Evolutionary conservation across 1,284 basidiomycete species (phyloP).

Genomic region (Sphagnurus paluster): DNA sequence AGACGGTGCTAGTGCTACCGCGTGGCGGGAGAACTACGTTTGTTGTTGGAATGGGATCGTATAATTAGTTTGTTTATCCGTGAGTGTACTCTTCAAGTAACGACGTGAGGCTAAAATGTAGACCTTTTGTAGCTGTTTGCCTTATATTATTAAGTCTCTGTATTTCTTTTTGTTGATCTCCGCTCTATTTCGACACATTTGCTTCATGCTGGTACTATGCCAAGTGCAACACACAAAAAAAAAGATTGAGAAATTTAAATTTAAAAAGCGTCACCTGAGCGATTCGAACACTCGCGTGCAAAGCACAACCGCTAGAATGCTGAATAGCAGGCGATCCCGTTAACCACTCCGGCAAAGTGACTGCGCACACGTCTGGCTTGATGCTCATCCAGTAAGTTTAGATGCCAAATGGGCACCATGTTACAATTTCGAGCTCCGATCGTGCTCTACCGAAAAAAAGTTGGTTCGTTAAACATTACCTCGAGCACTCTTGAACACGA

Average conservation of each 20-base stretch:
- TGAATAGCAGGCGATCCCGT: conserved; percentile 84
- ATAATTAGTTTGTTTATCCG: conserved; percentile 11
- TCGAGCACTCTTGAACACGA: no score
- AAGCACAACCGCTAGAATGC: conserved; percentile 70
- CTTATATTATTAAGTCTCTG: neutral
- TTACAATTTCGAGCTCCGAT: no score
- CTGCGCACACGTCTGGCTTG: conserved; percentile 21
- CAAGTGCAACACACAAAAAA: neutral
- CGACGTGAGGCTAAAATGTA: no score
- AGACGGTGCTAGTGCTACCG: conserved; percentile 71
- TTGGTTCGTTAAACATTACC: no score
- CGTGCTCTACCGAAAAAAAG: no score
- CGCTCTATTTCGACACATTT: no score
- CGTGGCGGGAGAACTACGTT: conserved; percentile 79
- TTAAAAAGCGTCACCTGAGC: conserved; percentile 72
- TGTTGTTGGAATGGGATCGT: conserved; percentile 65
- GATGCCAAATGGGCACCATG: no score
- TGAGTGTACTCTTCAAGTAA: neutral
- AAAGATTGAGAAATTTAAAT: neutral
- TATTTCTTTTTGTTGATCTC: neutral
- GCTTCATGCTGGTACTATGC: no score
- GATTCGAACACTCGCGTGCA: conserved; percentile 87
- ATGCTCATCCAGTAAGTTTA: neutral
- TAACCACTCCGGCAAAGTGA: conserved; percentile 92
- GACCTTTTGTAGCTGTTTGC: neutral